Percentiles rank a stretch among this genome's conserved stretches.
These are phyloP conservation scores for Camellia oleifera DNA, from an alignment of 179 eudicot species.

Conservation along the genomic window DNA sequence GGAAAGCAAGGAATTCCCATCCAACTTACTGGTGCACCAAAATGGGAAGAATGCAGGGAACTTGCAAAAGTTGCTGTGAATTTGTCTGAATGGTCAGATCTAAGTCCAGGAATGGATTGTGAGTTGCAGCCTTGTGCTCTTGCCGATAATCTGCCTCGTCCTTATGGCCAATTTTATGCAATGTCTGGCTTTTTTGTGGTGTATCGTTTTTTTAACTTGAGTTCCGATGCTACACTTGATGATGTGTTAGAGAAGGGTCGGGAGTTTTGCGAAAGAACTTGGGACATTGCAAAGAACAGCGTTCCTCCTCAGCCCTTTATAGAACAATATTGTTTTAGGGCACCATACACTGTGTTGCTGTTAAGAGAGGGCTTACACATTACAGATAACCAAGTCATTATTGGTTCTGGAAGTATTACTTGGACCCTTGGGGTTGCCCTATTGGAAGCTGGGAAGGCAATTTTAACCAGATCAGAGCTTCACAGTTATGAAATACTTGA, in stretches of 20 bases:
- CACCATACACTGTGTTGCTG: slow-evolving; percentile 78
- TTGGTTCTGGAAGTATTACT: slow-evolving; percentile 96
- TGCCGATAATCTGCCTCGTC: slow-evolving; percentile 64
- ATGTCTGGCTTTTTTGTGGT: slow-evolving; percentile 98
- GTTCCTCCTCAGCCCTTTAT: slow-evolving; percentile 94
- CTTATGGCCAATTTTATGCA: slow-evolving; percentile 81
- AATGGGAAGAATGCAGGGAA: slow-evolving; percentile 81
- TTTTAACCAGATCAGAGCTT: slow-evolving; percentile 44
- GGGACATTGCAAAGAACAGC: slow-evolving; percentile 82
- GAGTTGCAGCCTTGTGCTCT: slow-evolving; percentile 90
- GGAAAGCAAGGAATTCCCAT: slow-evolving; percentile 58
- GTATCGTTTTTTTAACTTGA: slow-evolving; percentile 87
- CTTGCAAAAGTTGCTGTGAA: slow-evolving; percentile 83
- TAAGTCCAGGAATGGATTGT: slow-evolving; percentile 72
- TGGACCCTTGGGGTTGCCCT: slow-evolving; percentile 99
- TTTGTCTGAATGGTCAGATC: slow-evolving; percentile 88
- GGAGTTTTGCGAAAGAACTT: slow-evolving; percentile 64
- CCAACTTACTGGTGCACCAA: slow-evolving; percentile 74
- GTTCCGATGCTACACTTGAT: slow-evolving; percentile 74
- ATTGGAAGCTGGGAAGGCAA: slow-evolving; percentile 84
- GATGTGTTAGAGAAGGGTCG: slow-evolving; percentile 83
- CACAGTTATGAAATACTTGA: slow-evolving; percentile 53
- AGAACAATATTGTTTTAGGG: slow-evolving; percentile 97
- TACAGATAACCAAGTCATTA: slow-evolving; percentile 56
- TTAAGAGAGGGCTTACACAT: slow-evolving; percentile 92